These are phyloP conservation scores for Xanthoparmelia taractica DNA, from an alignment of 495 filamentous ascomycete genomes.

Conservation along the genomic window DNA sequence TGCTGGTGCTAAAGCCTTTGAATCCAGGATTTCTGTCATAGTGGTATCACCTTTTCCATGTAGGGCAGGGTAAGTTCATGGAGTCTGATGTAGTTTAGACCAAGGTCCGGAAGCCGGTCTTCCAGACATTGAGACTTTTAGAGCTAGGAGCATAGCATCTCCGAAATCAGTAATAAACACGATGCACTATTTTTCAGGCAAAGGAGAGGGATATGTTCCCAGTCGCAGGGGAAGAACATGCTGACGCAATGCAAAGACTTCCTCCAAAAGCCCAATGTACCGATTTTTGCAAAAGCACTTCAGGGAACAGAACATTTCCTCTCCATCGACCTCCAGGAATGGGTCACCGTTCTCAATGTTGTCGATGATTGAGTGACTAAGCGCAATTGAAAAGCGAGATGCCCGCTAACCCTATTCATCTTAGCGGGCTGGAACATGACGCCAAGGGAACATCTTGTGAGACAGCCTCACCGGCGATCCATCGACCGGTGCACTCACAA, in stretches of 20 bases:
- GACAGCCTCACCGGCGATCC: not conserved
- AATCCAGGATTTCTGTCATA: conserved; percentile 25
- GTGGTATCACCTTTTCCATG: not conserved
- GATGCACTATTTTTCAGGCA: not conserved
- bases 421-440: too few species aligned
- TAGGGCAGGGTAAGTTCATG: too few species aligned
- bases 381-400: not conserved
- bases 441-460: too few species aligned
- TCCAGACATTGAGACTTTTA: not conserved
- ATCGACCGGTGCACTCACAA: not conserved
- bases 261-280: not conserved
- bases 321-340: not conserved
- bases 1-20: conserved; percentile 43
- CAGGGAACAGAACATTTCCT: not conserved
- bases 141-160: not conserved
- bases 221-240: not conserved
- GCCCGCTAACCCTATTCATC: not conserved
- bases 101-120: not conserved
- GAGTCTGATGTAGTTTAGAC: not conserved
- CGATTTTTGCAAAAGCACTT: too few species aligned
- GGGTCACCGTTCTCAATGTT: not conserved
- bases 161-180: not conserved
- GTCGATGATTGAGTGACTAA: not conserved
- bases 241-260: not conserved
- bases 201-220: not conserved